Evolutionary conservation across 2,329 filamentous ascomycete genomes (phyloP), one percentile per base, ranked within the genome.

Genomic region (Diaporthe sp.): DNA sequence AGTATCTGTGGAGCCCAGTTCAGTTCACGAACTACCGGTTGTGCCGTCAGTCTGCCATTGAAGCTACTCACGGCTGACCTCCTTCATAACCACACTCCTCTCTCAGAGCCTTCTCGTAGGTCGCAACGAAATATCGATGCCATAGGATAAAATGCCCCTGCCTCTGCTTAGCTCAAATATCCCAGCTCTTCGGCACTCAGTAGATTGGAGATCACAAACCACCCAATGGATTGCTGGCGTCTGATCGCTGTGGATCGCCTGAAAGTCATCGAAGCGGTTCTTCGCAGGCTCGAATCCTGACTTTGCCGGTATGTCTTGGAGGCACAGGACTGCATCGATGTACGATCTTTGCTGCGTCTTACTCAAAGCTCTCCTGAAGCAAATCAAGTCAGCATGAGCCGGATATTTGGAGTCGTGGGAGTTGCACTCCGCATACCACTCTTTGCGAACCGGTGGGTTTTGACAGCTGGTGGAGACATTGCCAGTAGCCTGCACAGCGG

Each of bases 51-150:
- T n/a, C n/a, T 19, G 25, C 8, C 1, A 22, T 1, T 12, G 3
- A 4, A 42, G 5, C 3, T 2, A 63, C 39, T 47, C 12, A 47
- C 59, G 59, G 59, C 2, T 63, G 25, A 19, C 39, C 39, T 7
- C 39, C 39, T 32, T 63, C 59, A 32, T 63, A 63, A 1, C 39
- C 39, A 15, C 59, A 63, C 17, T 32, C 59, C 10, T 63, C 59
- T 47, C 37, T 47, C 25, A 63, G 10, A 8, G 27, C 39, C 19
- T 30, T 63, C 17, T 63, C 59, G 5, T 63, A 63, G 4, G 39
- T 47, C 19, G 39, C 59, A n/a, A 65, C 42, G 12, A 65, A 50
- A 19, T 65, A 65, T 35, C 39, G 59, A 47, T 65, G 59, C 59
- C 59, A 47, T 6, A 65, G 7, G 2, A 50, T 35, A 25, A 65